phyloP scores from a whole-genome alignment of 148 eudicot species.

The Nepenthes mirabilis region DNA sequence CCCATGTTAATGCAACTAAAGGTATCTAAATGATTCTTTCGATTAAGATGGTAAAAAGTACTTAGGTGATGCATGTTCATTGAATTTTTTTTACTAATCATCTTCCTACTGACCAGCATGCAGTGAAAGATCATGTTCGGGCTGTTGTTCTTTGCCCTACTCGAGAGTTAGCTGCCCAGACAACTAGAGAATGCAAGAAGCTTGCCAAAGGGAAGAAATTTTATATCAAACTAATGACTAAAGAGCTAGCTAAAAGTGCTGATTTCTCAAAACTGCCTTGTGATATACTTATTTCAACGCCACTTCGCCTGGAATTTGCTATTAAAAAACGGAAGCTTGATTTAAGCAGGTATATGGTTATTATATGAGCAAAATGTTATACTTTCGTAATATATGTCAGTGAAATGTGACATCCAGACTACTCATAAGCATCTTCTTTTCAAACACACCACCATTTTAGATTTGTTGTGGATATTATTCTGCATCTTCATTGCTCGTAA shows the following conservation, averaged over 20 bases:
- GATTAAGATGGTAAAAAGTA: neutral
- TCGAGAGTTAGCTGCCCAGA: slow-evolving; percentile 92
- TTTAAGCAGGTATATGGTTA: slow-evolving; percentile 54
- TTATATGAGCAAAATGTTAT: neutral
- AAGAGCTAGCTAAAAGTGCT: slow-evolving; percentile 58
- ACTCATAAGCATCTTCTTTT: too few relatives aligned
- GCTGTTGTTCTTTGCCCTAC: slow-evolving; percentile 88
- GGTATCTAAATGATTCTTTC: slow-evolving; percentile 25
- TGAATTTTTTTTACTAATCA: slow-evolving; percentile 3
- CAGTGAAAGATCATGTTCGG: slow-evolving; percentile 57
- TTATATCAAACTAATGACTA: slow-evolving; percentile 70
- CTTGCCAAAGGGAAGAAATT: slow-evolving; percentile 74
- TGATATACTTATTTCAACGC: slow-evolving; percentile 84
- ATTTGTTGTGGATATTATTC: too few relatives aligned
- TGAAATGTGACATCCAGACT: too few relatives aligned
- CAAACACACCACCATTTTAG: too few relatives aligned
- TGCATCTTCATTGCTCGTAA: too few relatives aligned
- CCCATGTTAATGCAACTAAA: slow-evolving; percentile 84
- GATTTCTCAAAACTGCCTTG: slow-evolving; percentile 76
- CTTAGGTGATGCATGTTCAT: slow-evolving; percentile 1
- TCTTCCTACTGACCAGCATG: slow-evolving; percentile 30
- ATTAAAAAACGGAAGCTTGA: slow-evolving; percentile 72
- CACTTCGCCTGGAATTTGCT: slow-evolving; percentile 62
- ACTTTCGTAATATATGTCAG: neutral
- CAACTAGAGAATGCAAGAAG: slow-evolving; percentile 84